Conservation (phyloP, 441 rosid species). For the Biscutella laevigata region DNA sequence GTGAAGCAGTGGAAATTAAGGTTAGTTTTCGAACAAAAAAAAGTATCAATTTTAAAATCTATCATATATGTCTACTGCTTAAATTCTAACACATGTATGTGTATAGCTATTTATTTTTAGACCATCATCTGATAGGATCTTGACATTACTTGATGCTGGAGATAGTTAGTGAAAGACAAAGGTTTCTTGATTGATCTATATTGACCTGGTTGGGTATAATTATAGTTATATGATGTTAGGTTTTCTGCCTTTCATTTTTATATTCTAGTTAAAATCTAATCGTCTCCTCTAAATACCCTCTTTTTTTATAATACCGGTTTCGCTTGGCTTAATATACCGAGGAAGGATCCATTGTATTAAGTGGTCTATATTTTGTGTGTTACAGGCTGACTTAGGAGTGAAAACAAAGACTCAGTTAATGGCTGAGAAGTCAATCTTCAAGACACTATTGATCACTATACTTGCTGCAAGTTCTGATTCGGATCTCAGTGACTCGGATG, state of each 20-base stretch:
- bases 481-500: constrained; percentile 71
- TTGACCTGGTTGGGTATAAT: background rate
- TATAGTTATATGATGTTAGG: background rate
- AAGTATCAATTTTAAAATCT: constrained; percentile 1
- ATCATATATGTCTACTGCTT: background rate
- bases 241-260: background rate
- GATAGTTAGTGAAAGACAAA: background rate
- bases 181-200: background rate
- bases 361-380: constrained; percentile 2
- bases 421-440: constrained; percentile 99
- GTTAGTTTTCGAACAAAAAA: constrained; percentile 52
- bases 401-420: constrained; percentile 98
- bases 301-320: background rate
- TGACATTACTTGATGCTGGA: constrained; percentile 1
- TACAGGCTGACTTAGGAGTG: constrained; percentile 95
- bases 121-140: background rate
- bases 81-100: constrained; percentile 3
- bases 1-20: constrained; percentile 74
- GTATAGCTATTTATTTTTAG: background rate
- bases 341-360: constrained; percentile 8
- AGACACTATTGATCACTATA: constrained; percentile 76
- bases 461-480: constrained; percentile 86
- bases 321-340: constrained; percentile 3
- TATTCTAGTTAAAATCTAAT: background rate
- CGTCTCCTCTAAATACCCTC: background rate